Base-by-base conservation (phyloP, 2,329 filamentous ascomycete genomes). In the Trichoderma polysporum region DNA sequence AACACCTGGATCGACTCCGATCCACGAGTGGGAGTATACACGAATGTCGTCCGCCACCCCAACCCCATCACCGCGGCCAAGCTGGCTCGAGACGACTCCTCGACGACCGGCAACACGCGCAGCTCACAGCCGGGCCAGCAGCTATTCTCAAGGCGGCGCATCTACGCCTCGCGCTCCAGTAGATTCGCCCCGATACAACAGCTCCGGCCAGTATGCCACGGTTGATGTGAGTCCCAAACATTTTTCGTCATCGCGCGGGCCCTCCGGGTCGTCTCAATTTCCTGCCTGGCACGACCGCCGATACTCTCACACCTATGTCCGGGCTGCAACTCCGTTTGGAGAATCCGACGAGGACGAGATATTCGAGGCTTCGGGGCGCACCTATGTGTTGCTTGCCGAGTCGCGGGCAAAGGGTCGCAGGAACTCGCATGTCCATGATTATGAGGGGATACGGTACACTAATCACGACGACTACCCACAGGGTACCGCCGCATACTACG, bases 291-390 rank as follows among this genome's bases (percentile, higher is more conserved):
- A 80, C 78, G 83, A 86, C 77, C 84, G 85, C 74, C 84, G 84
- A 75, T 80, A 78, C 79, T 87, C 85, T 71, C 85, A 82, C 79
- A 83, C 84, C 79, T 84, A 85, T 81, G 82, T 84, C 81, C 85
- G 84, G 82, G 77, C 84, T 82, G 83, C 85, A 76, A 83, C 83
- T 72, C 81, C 81, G 69, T 82, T 84, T 83, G 85, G 85, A 82
- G 86, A 87, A 79, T 88, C 86, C 80, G 86, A 88, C 83, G 85
- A 87, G 83, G 86, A 88, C 81, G 85, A 87, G 79, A 77, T 83
- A 69, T 79, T 86, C 78, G 83, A 86, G 78, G 78, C 84, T 74
- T 75, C 84, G 76, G 84, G 83, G 71, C 75, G 81, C 76, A 84
- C 80, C 70, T 86, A 82, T 72, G 79, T 86, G 79, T 75, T 87